Evolutionary conservation across 352 stramenopile species (phyloP).

Genomic region (Globisporangium megalacanthum): DNA sequence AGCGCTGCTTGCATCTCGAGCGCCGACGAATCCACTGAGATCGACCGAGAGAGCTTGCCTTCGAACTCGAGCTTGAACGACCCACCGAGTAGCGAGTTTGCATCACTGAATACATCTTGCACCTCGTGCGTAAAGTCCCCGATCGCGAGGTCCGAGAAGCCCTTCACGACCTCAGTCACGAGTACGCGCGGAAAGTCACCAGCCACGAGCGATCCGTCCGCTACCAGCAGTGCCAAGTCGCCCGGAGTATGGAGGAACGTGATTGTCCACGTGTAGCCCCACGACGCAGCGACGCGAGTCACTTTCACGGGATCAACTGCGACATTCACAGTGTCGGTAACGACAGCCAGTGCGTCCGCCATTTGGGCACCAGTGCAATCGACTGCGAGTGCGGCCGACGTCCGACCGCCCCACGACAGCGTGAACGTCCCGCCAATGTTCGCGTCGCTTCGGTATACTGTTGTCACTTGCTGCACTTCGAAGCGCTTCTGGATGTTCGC

Average conservation of each 20-base stretch:
- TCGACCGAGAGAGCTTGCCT: conserved; percentile 66
- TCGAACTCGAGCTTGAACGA: conserved; percentile 90
- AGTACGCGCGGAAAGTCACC: conserved; percentile 84
- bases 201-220: conserved; percentile 74
- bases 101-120: conserved; percentile 84
- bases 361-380: conserved; percentile 70
- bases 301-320: conserved; percentile 78
- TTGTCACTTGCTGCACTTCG: conserved; percentile 90
- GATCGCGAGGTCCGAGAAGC: conserved; percentile 85
- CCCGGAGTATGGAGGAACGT: conserved; percentile 87
- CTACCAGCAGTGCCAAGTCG: conserved; percentile 83
- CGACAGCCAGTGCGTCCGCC: conserved; percentile 64
- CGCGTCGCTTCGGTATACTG: conserved; percentile 55
- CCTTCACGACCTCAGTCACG: conserved; percentile 75
- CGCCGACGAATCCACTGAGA: conserved; percentile 71
- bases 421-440: conserved; percentile 84
- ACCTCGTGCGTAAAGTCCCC: conserved; percentile 93
- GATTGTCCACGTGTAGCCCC: conserved; percentile 91
- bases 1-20: conserved; percentile 83
- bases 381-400: conserved; percentile 51
- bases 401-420: conserved; percentile 88
- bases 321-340: conserved; percentile 76
- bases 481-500: conserved; percentile 81
- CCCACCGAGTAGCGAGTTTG: conserved; percentile 48
- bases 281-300: conserved; percentile 40